Evolutionary conservation across 208 protist species (phyloP).

Genomic region (Porcisia deanei): DNA sequence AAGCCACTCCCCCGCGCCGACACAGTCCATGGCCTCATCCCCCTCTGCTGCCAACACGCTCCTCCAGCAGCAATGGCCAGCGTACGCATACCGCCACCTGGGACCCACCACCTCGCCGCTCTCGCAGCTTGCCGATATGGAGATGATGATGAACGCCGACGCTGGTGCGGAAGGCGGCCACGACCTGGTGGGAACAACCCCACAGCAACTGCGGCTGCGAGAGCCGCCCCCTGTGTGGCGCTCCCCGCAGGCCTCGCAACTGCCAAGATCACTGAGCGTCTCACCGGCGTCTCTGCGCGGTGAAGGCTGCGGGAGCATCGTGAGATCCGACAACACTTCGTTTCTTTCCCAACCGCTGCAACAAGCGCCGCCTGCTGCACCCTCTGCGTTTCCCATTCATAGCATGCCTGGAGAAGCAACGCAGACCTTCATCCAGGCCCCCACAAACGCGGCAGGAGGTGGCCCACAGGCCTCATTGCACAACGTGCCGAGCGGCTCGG

Average conservation of each 20-base stretch:
- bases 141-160: not conserved
- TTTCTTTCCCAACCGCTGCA: not conserved
- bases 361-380: not conserved
- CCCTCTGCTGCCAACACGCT: not conserved
- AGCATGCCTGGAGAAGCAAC: constrained; percentile 8
- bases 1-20: not conserved
- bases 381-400: not conserved
- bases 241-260: constrained; percentile 19
- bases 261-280: constrained; percentile 27
- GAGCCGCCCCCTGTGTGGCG: constrained; percentile 30
- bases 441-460: not conserved
- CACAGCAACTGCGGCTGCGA: constrained; percentile 13
- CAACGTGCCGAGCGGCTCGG: not conserved
- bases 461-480: not conserved
- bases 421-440: constrained; percentile 12
- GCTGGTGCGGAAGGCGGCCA: not conserved
- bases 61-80: constrained; percentile 3
- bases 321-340: not conserved
- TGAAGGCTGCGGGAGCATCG: not conserved
- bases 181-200: not conserved
- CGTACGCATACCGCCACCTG: not conserved
- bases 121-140: constrained; percentile 6
- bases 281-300: constrained; percentile 12
- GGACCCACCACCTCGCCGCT: constrained; percentile 1
- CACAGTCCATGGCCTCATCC: not conserved